A percentile compares a stretch with the other conserved stretches of the same genome.
Evolutionary conservation across 352 stramenopile genomes (phyloP).

Genomic region (Hyaloperonospora brassicae): DNA sequence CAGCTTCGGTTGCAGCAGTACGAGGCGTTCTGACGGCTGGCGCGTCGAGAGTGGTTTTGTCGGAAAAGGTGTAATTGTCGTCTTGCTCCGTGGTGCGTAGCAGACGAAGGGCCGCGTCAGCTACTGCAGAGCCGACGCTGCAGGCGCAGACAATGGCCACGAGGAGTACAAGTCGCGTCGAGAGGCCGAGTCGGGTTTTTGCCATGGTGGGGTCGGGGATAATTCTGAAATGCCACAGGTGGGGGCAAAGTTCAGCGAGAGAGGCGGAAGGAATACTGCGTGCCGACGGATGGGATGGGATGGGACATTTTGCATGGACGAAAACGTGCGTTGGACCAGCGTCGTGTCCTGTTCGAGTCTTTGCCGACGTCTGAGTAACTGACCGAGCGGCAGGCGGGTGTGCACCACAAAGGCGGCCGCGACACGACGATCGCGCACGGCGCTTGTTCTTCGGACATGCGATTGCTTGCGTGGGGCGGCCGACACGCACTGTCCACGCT

Average conservation of each 20-base stretch:
- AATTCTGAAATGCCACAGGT: not conserved
- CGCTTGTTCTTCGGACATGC: too few species aligned
- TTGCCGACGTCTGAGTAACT: too few species aligned
- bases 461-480: too few species aligned
- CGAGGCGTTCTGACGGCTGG: not conserved
- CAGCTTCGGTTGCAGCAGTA: not conserved
- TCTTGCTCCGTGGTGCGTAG: slow-evolving; percentile 11
- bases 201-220: slow-evolving; percentile 9
- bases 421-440: too few species aligned
- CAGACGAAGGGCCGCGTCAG: slow-evolving; percentile 8
- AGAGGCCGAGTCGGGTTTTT: slow-evolving; percentile 3
- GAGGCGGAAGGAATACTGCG: not conserved
- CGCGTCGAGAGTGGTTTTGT: not conserved
- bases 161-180: slow-evolving; percentile 13
- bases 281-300: not conserved
- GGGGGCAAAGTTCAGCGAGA: not conserved
- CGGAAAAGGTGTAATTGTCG: slow-evolving; percentile 1
- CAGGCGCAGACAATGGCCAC: slow-evolving; percentile 14
- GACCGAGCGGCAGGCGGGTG: too few species aligned
- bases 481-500: too few species aligned
- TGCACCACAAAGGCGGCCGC: too few species aligned
- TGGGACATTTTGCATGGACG: not conserved
- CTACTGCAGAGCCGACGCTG: slow-evolving; percentile 7
- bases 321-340: too few species aligned
- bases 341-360: too few species aligned